phyloP scores from a whole-genome alignment of 441 rosid genomes.

The Croton laevigatus region DNA sequence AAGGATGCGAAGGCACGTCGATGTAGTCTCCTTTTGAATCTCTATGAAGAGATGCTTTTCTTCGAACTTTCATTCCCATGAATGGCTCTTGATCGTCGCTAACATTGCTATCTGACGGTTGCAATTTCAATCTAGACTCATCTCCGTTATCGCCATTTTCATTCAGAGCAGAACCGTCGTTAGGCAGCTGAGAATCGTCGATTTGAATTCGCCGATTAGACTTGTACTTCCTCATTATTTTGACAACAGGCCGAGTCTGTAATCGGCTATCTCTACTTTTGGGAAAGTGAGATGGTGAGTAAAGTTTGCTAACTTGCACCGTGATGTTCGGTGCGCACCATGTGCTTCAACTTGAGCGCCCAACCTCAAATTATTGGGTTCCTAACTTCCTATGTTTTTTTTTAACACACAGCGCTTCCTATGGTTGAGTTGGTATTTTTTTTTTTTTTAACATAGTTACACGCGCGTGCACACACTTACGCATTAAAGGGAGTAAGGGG shows the following conservation, averaged over 20 bases:
- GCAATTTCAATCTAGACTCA: constrained; percentile 23
- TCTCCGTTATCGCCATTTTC: constrained; percentile 12
- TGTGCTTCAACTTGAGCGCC: constrained; percentile 11
- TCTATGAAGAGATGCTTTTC: constrained; percentile 75
- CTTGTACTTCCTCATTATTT: constrained; percentile 38
- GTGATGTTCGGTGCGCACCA: constrained; percentile 10
- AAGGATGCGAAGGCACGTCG: constrained; percentile 64
- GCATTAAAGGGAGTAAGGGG: too few relatives aligned
- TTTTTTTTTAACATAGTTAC: not conserved
- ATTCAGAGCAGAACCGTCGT: constrained; percentile 22
- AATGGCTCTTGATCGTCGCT: constrained; percentile 78
- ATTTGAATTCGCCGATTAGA: constrained; percentile 49
- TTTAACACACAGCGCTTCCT: not conserved
- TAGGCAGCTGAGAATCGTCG: constrained; percentile 41
- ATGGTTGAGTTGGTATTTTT: not conserved
- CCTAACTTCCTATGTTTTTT: not conserved
- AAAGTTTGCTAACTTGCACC: not conserved
- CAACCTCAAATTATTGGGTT: constrained; percentile 9
- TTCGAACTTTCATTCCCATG: constrained; percentile 71
- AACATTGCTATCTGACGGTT: constrained; percentile 39
- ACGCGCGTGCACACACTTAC: too few relatives aligned
- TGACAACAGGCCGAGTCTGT: constrained; percentile 24
- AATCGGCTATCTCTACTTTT: constrained; percentile 17
- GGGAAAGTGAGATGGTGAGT: not conserved
- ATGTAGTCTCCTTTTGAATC: constrained; percentile 80